Base-by-base conservation (phyloP, 2,329 filamentous ascomycete genomes). In the Exophiala alcalophila region DNA sequence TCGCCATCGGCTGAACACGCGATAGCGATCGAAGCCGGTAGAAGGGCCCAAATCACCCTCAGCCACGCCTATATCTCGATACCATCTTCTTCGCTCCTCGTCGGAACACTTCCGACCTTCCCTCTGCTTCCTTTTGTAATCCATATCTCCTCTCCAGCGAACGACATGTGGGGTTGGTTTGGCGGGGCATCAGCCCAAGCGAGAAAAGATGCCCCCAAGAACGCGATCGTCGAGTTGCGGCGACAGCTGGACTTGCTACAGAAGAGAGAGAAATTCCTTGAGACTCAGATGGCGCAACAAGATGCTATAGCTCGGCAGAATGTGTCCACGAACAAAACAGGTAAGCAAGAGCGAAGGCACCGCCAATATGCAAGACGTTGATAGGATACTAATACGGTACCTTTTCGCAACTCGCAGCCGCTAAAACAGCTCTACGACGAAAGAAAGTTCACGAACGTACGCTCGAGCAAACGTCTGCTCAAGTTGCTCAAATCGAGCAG, bases 211-310 rank as follows among this genome's bases (percentile, higher is more conserved):
- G 84, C 81, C 48, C 88, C 92, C 44, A 98, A 98, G 78, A 92
- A 95, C 73, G 92, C 92, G 57, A 98, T 98, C 60, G 75, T 98
- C 44, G 80, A 79, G 48, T 73, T 98, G 61, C 81, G 92, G 57
- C 78, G 84, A 61, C 91, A 96, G 72, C 77, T 97, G 30, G 91
- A 96, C 59, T 97, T 97, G 90, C 77, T 98, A 62, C 88, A 94
- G 71, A 98, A 98, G 77, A 79, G 91, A 48, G 90, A 97, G 74
- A 86, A 80, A 66, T 88, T 97, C 63, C 70, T 97, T 50, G 84
- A 92, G 67, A 85, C 78, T 52, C 89, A 94, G 72, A 95, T 97
- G 73, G 83, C 88, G 18, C 89, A 97, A 66, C 90, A 97, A 66
- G 88, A 95, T 59, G 77, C 77, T 25, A 78, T 94, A 55, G 92